phyloP scores from a whole-genome alignment of 352 stramenopile genomes.

The Globisporangium okanoganense region DNA sequence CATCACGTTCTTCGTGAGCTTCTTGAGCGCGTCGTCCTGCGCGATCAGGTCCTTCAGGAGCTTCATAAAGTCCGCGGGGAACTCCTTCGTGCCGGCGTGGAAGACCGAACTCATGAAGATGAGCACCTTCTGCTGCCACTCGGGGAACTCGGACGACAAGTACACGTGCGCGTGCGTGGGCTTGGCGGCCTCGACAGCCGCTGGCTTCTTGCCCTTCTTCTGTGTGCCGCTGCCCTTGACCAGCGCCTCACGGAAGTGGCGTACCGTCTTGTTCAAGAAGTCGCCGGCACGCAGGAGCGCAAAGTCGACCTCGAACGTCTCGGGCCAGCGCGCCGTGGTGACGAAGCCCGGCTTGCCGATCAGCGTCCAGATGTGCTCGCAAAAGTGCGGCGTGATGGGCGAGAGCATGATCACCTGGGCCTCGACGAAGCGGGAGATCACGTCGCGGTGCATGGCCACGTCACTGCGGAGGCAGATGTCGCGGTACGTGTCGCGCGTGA shows the following conservation, averaged over 20 bases:
- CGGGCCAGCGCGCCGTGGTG: constrained; percentile 87
- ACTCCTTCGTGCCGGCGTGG: constrained; percentile 54
- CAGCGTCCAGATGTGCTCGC: constrained; percentile 91
- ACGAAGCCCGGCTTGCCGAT: constrained; percentile 92
- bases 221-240: constrained; percentile 55
- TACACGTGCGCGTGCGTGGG: constrained; percentile 85
- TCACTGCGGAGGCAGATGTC: constrained; percentile 90
- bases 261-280: constrained; percentile 91
- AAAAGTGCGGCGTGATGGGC: constrained; percentile 95
- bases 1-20: constrained; percentile 94
- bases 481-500: constrained; percentile 97
- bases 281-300: constrained; percentile 90
- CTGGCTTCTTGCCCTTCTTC: constrained; percentile 92
- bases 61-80: constrained; percentile 86
- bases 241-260: constrained; percentile 87
- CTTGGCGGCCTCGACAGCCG: constrained; percentile 81
- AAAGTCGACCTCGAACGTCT: constrained; percentile 87
- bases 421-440: constrained; percentile 94
- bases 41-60: constrained; percentile 73
- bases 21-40: constrained; percentile 81
- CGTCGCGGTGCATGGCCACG: constrained; percentile 89
- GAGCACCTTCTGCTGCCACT: constrained; percentile 84
- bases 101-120: constrained; percentile 75
- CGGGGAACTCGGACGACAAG: constrained; percentile 78
- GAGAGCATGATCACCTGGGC: constrained; percentile 93